phyloP scores from a whole-genome alignment of 768 basidiomycete genomes.

The Boletus fagicola region DNA sequence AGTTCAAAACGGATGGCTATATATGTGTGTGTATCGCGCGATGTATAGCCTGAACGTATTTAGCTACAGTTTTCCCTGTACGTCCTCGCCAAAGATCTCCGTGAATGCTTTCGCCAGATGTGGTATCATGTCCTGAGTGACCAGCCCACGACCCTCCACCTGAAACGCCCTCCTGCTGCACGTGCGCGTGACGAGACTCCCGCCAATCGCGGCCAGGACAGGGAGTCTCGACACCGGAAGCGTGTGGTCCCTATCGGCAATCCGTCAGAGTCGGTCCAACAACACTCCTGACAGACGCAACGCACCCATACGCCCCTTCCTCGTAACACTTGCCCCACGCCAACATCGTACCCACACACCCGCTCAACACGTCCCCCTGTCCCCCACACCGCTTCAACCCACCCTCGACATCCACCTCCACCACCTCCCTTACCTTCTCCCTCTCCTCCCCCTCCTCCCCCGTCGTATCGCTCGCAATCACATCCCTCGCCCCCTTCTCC shows the following conservation, averaged over 20 bases:
- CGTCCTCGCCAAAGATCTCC: constrained; percentile 63
- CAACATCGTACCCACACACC: constrained; percentile 82
- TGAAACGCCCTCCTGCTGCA: constrained; percentile 75
- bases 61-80: constrained; percentile 37
- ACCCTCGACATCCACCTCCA: constrained; percentile 69
- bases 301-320: constrained; percentile 74
- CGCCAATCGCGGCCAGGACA: constrained; percentile 80
- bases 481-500: constrained; percentile 82
- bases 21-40: neutral
- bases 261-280: neutral
- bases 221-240: constrained; percentile 69
- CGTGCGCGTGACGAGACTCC: constrained; percentile 84
- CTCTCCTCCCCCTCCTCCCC: constrained; percentile 50
- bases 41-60: neutral
- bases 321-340: constrained; percentile 97
- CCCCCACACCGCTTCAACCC: constrained; percentile 93
- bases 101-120: constrained; percentile 67
- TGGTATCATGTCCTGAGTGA: constrained; percentile 76
- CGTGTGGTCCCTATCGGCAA: constrained; percentile 44
- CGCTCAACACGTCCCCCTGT: constrained; percentile 92
- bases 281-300: neutral
- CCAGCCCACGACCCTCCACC: constrained; percentile 73
- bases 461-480: constrained; percentile 76
- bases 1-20: neutral
- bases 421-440: constrained; percentile 50